Base-by-base conservation (phyloP, 108 stramenopile species). In the Cyclotella cryptica region DNA sequence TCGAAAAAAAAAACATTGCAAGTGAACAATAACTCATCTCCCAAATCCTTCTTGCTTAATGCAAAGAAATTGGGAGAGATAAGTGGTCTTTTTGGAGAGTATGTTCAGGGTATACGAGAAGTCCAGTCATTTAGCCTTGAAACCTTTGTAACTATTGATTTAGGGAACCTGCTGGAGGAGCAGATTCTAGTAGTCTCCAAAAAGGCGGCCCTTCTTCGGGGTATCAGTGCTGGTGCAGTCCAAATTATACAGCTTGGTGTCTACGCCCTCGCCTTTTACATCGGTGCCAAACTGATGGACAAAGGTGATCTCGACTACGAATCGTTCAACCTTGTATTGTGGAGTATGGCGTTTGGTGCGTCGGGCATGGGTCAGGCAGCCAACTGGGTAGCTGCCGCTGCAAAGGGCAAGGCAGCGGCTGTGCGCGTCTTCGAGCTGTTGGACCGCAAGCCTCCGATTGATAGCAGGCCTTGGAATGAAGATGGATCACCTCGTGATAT, bases 41-140 rank as follows among this genome's bases (percentile, higher is more conserved):
- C 35, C 6, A 35, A 5, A 5, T 35, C 6, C 35, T 21, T 21
- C 42, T 41, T 5, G 30, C 8, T 19, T 51, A 18, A 41, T n/a
- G 19, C 41, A 29, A n/a, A 71, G 71, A 85, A 44, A 60, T 13
- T 75, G 44, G 71, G 45, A 21, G 74, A 73, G 26, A 62, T 70
- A 17, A 42, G 61, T 39, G 71, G 71, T 8, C 39, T 80, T 18
- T 78, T 86, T 6, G 79, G 83, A 19, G 88, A 90, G 57, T 81
- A 88, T 61, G 85, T 90, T 21, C 45, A 71, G 15, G 88, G 86
- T 19, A 88, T 90, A 46, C 75, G 88, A 21, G 89, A 88, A 22
- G 88, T 90, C 10, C 85, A 86, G 26, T 60, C 84, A 39, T 86
- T 87, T 45, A 75, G 73, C 55, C 79, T 90, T 0, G 78, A 87